A percentile compares a stretch with the other conserved stretches of the same genome.
phyloP scores from a whole-genome alignment of 2,329 filamentous ascomycete genomes.

The Aspergillus sp. region DNA sequence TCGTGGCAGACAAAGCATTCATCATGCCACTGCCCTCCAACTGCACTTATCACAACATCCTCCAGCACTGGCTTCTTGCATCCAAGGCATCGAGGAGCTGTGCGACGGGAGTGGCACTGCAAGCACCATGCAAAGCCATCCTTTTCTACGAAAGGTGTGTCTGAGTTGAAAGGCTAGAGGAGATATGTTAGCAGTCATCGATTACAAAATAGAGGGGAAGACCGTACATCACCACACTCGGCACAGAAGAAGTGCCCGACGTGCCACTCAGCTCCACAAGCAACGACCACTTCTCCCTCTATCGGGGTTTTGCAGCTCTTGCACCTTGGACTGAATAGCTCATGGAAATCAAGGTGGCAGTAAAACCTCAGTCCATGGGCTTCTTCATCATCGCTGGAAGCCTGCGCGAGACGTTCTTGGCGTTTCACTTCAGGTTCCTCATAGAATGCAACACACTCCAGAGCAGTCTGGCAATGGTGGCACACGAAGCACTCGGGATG shows the following conservation, averaged over 20 bases:
- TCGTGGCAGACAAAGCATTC: slow-evolving; percentile 83
- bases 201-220: neutral
- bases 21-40: slow-evolving; percentile 92
- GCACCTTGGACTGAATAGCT: slow-evolving; percentile 87
- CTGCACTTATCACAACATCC: slow-evolving; percentile 82
- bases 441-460: slow-evolving; percentile 96
- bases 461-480: slow-evolving; percentile 78
- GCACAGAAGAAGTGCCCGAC: slow-evolving; percentile 98
- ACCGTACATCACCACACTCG: slow-evolving; percentile 78
- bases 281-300: slow-evolving; percentile 89
- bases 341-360: slow-evolving; percentile 98
- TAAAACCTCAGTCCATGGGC: slow-evolving; percentile 76
- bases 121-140: slow-evolving; percentile 98
- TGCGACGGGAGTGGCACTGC: slow-evolving; percentile 86
- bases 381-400: slow-evolving; percentile 63
- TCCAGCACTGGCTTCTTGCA: slow-evolving; percentile 85
- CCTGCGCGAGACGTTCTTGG: slow-evolving; percentile 67
- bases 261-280: slow-evolving; percentile 94
- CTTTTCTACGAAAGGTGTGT: slow-evolving; percentile 88
- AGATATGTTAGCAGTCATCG: slow-evolving; percentile 16
- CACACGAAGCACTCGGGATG: slow-evolving; percentile 93
- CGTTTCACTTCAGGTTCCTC: slow-evolving; percentile 79
- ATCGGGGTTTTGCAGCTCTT: slow-evolving; percentile 97
- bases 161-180: slow-evolving; percentile 57
- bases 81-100: slow-evolving; percentile 82